Conservation (phyloP, 768 basidiomycete genomes). For the Plicaturopsis crispa region DNA sequence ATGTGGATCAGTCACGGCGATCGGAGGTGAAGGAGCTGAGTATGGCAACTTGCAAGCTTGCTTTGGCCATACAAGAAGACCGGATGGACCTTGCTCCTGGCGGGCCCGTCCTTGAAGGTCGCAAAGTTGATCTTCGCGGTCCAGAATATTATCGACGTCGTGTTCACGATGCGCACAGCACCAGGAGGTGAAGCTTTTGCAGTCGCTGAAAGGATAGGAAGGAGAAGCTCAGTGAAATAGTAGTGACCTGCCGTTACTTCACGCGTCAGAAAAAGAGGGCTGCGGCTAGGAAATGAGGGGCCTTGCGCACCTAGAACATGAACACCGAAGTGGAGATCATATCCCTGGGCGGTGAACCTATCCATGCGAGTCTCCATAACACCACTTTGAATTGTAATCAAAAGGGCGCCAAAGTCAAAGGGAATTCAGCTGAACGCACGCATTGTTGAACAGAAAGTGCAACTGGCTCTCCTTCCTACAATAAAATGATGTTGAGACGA, state of each 20-base stretch:
- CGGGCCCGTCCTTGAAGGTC: conserved; percentile 26
- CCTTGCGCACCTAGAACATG: conserved; percentile 17
- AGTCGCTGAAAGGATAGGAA: conserved; percentile 21
- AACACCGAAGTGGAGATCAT: conserved; percentile 27
- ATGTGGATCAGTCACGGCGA: neutral
- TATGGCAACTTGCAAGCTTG: conserved; percentile 33
- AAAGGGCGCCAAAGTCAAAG: neutral
- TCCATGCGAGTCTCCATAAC: conserved; percentile 22
- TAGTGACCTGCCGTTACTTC: conserved; percentile 20
- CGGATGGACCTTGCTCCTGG: conserved; percentile 14
- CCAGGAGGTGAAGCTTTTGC: conserved; percentile 19
- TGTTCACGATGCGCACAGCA: conserved; percentile 30
- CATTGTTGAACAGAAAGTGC: conserved; percentile 28
- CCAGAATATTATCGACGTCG: conserved; percentile 24
- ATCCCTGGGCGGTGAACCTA: conserved; percentile 21
- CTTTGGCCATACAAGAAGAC: conserved; percentile 20
- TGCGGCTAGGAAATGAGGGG: neutral
- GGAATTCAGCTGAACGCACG: conserved; percentile 9
- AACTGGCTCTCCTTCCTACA: conserved; percentile 20
- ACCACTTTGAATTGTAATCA: conserved; percentile 13
- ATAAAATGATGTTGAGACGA: too few species aligned
- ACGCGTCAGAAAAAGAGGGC: neutral
- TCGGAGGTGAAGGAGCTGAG: neutral
- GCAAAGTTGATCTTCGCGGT: conserved; percentile 24
- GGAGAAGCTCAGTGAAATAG: conserved; percentile 22